Base-by-base conservation (phyloP, 306 rosid genomes). In the Cucumis cinereus region DNA sequence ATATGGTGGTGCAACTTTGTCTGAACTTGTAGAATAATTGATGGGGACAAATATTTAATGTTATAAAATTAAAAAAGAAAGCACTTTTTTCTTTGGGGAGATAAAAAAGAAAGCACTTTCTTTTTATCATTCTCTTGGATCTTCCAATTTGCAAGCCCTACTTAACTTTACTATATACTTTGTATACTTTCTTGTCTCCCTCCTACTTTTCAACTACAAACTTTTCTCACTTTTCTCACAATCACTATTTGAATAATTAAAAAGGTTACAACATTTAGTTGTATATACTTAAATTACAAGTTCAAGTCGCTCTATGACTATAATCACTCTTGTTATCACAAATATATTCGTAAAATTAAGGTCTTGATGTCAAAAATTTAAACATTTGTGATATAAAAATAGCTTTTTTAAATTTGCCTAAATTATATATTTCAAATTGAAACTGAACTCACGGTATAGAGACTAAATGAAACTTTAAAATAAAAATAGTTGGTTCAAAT, bases 81-180 rank as follows among this genome's bases (percentile, higher is more conserved):
- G 28, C 67, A 60, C 67, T 60, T 43, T 43, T 43, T 43, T 43
- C 49, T 43, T 43, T 43, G 10, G 49, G 10, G 49, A 43, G 11
- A 14, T 3, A 30, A 30, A 30, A 43, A 45, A 12, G 53, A 14
- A 47, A 47, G 64, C 33, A 59, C 36, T 60, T 60, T 68, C 36
- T 68, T 68, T 45, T 68, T 43, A 24, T 45, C 74, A 68, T 68
- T 68, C 74, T 68, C 8, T 68, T 68, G 74, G 74, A 38, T 68
- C 74, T 20, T 68, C n/a, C 74, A 68, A 68, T n/a, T 68, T 68
- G 74, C 74, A 20, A 22, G 1, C 55, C 55, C 74, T 26, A 68
- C 74, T 68, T 10, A 13, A 41, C 54, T 47, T 47, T 20, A 68
- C 55, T 12, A 45, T 10, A 43, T 45, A n/a, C 55, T 43, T 28